Percentiles rank a stretch among this genome's conserved stretches.
phyloP scores from a whole-genome alignment of 148 eudicot genomes.

The Rhododendron mucronatum region DNA sequence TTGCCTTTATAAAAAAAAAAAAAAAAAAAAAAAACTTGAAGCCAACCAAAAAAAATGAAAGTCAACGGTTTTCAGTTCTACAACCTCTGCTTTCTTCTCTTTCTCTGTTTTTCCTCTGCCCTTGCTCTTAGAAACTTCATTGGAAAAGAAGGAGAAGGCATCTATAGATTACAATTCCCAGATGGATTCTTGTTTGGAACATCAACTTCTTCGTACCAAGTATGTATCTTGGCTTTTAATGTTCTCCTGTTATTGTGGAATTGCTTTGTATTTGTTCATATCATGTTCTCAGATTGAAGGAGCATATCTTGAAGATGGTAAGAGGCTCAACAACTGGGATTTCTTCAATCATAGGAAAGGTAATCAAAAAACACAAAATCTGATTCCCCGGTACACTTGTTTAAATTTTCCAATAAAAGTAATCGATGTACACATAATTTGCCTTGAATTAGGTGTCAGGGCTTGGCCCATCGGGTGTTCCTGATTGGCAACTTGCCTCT shows the following conservation, averaged over 20 bases:
- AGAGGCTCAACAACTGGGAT: slow-evolving; percentile 67
- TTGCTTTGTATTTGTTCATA: background rate
- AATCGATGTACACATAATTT: too few species aligned
- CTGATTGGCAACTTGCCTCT: too few species aligned
- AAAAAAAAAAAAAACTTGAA: too few species aligned
- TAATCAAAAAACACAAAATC: background rate
- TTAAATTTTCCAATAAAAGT: too few species aligned
- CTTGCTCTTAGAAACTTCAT: background rate
- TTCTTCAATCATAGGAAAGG: slow-evolving; percentile 38
- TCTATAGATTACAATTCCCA: slow-evolving; percentile 52
- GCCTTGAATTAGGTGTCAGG: background rate
- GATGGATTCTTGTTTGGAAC: slow-evolving; percentile 60
- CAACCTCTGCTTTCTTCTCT: slow-evolving; percentile 1
- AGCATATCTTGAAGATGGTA: slow-evolving; percentile 56
- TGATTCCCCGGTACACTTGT: background rate
- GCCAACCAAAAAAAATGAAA: background rate
- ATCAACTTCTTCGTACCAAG: slow-evolving; percentile 71
- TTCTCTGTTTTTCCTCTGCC: background rate
- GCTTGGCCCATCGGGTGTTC: too few species aligned
- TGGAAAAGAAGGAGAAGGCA: slow-evolving; percentile 2
- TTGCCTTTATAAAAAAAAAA: background rate
- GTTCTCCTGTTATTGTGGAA: background rate
- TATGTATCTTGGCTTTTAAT: background rate
- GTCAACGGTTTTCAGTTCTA: background rate
- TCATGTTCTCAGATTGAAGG: slow-evolving; percentile 53